Base-by-base conservation (phyloP, 208 protist genomes). In the Crithidia acanthocephali region DNA sequence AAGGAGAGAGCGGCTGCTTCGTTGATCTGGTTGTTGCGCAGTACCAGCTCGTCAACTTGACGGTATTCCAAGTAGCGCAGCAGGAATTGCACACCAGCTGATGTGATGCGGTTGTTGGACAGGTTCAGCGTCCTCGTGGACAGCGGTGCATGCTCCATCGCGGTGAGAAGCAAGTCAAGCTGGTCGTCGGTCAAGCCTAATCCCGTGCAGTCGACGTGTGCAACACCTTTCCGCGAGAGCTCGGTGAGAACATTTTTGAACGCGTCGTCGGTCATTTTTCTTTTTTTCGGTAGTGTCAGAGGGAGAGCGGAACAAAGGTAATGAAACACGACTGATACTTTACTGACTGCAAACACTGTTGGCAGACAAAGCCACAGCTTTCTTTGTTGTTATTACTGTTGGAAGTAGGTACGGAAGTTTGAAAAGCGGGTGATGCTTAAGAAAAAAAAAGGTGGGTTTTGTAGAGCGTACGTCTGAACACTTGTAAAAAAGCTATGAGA, bases 11-110 rank as follows among this genome's bases (percentile, higher is more conserved):
- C 82, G 15, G 87, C 90, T 32, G 62, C 77, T 28, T 95, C 84
- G 16, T 79, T 81, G 68, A 95, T 93, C 56, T 86, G 47, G 62
- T 95, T 95, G 42, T 79, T 72, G 20, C 59, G 32, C 37, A 95
- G 71, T 10, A 88, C 48, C 2, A 95, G 64, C 40, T 93, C 80
- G 22, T 78, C 30, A 10, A 95, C 45, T 11, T 72, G 59, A 11
- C 47, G 65, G 23, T 75, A 83, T 32, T 48, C 28, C 57, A 93
- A 35, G 76, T 81, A 95, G 27, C 51, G 60, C 10, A 74, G 32
- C 37, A 95, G 76, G 30, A 40, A 47, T n/a, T 37, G 23, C 28
- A 82, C 75, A 16, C 87, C 80, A 30, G 63, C 66, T 15, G 76
- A 81, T 20, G 90, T 93, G 56, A 93, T 90, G 28, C 59, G 27